Evolutionary conservation across 495 filamentous ascomycete species (phyloP), one percentile per base, ranked within the genome.

Genomic region (Choiromyces venosus): DNA sequence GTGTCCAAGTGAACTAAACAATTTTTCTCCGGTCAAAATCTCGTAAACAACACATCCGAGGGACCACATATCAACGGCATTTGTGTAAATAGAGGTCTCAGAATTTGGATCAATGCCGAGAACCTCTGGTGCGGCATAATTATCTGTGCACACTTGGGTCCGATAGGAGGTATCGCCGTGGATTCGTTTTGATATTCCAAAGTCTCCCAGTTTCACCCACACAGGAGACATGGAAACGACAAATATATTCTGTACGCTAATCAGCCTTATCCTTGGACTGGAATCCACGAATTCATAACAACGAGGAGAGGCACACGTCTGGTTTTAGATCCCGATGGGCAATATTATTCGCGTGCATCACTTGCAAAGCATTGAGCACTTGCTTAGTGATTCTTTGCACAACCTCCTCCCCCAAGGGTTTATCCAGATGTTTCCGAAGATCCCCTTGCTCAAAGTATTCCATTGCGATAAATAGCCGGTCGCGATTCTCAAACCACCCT

Each of bases 351-450:
- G 39, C 67, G 37, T 68, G 67, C 37, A 68, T 38, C n/a, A 68
- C 21, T 42, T 44, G n/a, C 25, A 68, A 29, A 5, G 36, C 67
- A 3, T 29, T 40, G 37, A 68, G 38, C 0, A 68, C 38, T 42
- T 68, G 67, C 35, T 5, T 46, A 73, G 84, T 85, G 67, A 46
- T 33, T 1, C 1, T 40, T 33, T 18, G 29, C 2, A 40, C 67
- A 19, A 16, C 67, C 5, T 42, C 19, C 33, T 68, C 67, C 14
- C 4, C 16, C 38, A 42, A 18, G 4, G 25, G 25, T 19, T 14
- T 38, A 36, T 65, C 16, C 9, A 65, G 18, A 25, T 40, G 39
- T 16, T 40, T 40, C 4, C n/a, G n/a, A n/a, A n/a, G n/a, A n/a
- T n/a, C n/a, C n/a, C n/a, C n/a, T n/a, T n/a, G n/a, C n/a, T n/a